Percentiles rank a stretch among this genome's conserved stretches.
Evolutionary conservation across 169 alveolate species (phyloP).

Genomic region (Plasmodium berghei): DNA sequence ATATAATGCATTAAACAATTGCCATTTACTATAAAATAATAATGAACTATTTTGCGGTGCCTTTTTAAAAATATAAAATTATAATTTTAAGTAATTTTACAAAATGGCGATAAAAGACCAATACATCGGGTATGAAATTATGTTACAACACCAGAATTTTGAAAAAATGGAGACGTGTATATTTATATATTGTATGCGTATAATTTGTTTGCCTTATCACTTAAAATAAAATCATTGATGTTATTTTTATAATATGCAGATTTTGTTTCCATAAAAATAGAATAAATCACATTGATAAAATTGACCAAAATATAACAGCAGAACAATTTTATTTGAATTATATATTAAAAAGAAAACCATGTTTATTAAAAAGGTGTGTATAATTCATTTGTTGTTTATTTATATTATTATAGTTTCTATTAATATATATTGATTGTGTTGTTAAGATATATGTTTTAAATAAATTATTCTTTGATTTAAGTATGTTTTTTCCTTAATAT

Average conservation of each 20-base stretch:
- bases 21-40: too few species aligned
- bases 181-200: neutral
- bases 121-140: constrained; percentile 34
- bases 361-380: constrained; percentile 53
- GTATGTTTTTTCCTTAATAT: neutral
- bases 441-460: too few species aligned
- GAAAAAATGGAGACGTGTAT: neutral
- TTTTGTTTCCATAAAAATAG: constrained; percentile 70
- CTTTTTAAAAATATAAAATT: constrained; percentile 5
- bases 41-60: neutral
- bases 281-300: constrained; percentile 49
- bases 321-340: constrained; percentile 63
- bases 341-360: constrained; percentile 72
- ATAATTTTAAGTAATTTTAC: neutral
- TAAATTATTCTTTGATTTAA: too few species aligned
- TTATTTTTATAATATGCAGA: constrained; percentile 13
- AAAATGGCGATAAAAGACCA: constrained; percentile 59
- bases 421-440: neutral
- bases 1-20: too few species aligned
- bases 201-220: too few species aligned
- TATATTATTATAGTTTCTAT: neutral
- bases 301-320: constrained; percentile 56
- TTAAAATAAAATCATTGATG: neutral
- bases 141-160: neutral
- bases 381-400: neutral